A percentile compares a stretch with the other conserved stretches of the same genome.
Conservation (phyloP, 2,329 filamentous ascomycete species). For the Penicillium capsulatum region DNA sequence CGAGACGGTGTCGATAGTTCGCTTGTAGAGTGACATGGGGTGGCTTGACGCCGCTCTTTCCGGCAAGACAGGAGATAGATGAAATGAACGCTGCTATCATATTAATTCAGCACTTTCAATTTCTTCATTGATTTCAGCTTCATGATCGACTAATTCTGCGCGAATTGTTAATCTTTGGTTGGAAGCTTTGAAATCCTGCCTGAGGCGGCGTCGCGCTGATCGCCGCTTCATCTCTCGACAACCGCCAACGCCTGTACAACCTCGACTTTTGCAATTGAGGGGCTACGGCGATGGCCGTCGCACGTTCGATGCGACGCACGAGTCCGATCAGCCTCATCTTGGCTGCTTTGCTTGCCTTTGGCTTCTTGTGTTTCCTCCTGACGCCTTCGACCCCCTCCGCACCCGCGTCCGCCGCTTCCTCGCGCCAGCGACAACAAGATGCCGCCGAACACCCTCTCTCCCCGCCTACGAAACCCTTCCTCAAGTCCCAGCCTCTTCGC, state of each 20-base stretch:
- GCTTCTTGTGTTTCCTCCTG: conserved; percentile 56
- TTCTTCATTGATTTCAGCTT: too few species aligned
- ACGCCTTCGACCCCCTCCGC: conserved; percentile 47
- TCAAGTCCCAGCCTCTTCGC: conserved; percentile 55
- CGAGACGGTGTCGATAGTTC: too few species aligned
- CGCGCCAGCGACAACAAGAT: conserved; percentile 50
- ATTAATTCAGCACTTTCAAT: too few species aligned
- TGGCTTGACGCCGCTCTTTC: too few species aligned
- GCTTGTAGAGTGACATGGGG: too few species aligned
- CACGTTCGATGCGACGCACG: conserved; percentile 70
- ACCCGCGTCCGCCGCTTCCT: conserved; percentile 46
- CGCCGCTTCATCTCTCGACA: conserved; percentile 10
- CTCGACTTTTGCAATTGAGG: conserved; percentile 8
- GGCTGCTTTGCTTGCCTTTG: conserved; percentile 66
- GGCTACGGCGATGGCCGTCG: conserved; percentile 48
- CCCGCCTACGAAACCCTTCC: conserved; percentile 69
- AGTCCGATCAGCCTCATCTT: conserved; percentile 72
- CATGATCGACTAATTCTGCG: too few species aligned
- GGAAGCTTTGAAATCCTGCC: conserved; percentile 3
- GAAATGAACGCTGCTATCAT: too few species aligned
- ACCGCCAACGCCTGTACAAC: conserved; percentile 9
- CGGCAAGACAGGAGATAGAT: too few species aligned
- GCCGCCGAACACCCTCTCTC: conserved; percentile 67
- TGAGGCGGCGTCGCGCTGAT: conserved; percentile 10
- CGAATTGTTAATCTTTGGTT: too few species aligned